Conservation (phyloP, 2,329 filamentous ascomycete species). For the Penicillium palitans region DNA sequence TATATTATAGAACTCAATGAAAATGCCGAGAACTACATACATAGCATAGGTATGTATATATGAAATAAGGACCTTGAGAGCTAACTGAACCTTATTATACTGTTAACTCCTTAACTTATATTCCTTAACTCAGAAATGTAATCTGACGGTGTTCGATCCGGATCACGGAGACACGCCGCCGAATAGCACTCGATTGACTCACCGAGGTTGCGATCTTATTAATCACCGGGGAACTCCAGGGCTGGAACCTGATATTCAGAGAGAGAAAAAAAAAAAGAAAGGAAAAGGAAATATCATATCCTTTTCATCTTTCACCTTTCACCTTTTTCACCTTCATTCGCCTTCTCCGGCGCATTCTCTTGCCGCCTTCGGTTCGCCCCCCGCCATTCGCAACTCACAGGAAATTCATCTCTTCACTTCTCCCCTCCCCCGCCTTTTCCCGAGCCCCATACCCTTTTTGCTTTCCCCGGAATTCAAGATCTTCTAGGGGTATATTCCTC, state of each 20-base stretch:
- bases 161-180: constrained; percentile 7
- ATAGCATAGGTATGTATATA: neutral
- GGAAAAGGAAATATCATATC: neutral
- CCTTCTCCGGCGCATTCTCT: constrained; percentile 11
- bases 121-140: neutral
- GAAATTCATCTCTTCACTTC: constrained; percentile 7
- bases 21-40: neutral
- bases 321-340: neutral
- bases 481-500: neutral
- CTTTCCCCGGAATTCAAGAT: neutral
- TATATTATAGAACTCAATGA: neutral
- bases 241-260: neutral
- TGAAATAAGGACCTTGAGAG: neutral
- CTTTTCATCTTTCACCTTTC: neutral
- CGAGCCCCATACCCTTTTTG: neutral
- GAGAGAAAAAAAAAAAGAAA: too few species aligned
- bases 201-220: constrained; percentile 22
- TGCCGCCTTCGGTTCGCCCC: constrained; percentile 19
- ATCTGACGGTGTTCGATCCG: neutral
- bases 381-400: constrained; percentile 10
- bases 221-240: constrained; percentile 9
- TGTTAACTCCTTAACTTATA: neutral
- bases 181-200: constrained; percentile 22
- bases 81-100: neutral
- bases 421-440: constrained; percentile 9